Evolutionary conservation across 2,329 filamentous ascomycete genomes (phyloP), one percentile per base, ranked within the genome.

Genomic region (Cercospora zeae-maydis): DNA sequence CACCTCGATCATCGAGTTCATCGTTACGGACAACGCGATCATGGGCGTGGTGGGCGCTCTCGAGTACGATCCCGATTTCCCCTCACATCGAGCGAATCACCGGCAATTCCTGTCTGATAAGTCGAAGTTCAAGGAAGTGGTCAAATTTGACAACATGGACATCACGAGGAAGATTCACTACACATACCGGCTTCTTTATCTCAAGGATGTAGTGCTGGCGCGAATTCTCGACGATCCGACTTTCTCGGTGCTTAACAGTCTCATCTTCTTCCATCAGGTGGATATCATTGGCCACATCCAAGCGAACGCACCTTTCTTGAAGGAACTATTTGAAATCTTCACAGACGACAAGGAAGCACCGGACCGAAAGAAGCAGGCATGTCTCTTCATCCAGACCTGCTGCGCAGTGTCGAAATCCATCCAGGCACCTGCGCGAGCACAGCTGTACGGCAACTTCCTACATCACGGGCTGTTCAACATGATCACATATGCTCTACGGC

Each of bases 201-300:
- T 99, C 59, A 99, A 98, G 76, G 95, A 99, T 72, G 95, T 99
- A n/a, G 93, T 98, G 0, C 84, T 99, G 47, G 95, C 95, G 31
- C 87, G 95, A 66, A 98, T 99, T 67, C 83, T 99, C 65, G 95
- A 99, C 77, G 95, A 99, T 75, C 93, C 93, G 55, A 99, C 95
- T 19, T 99, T 98, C 76, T 96, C 92, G 24, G 93, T 98, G 27
- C 87, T 99, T 67, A 99, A 98, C 78, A 96, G 92, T 56, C 84
- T 98, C 70, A 99, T 99, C 69, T 99, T 97, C 80, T 99, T 96
- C 83, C 95, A 98, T 79, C 95, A 99, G 79, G 93, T 98, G 71
- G 95, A 98, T 73, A 97, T 99, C 73, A 89, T 99, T 55, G 91
- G 93, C 73, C 91, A 98, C 77, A 83, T 99, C n/a, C 93, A 97